Base-by-base conservation (phyloP, 116 monocot genomes). In the Cymodocea nodosa region DNA sequence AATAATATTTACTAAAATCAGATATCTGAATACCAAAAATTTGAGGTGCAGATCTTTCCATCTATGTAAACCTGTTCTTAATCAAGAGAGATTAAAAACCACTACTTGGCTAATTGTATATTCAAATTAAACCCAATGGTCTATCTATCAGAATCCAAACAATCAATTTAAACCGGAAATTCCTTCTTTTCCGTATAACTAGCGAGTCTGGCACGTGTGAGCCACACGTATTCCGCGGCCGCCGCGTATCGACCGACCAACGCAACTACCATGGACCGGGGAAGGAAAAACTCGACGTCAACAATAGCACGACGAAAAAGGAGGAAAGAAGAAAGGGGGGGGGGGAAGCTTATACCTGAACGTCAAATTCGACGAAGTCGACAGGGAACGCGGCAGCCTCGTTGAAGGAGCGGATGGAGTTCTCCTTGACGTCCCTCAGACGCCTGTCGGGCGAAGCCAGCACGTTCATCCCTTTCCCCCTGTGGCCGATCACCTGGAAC, bases 351-450 rank as follows among this genome's bases (percentile, higher is more conserved):
- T 51, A 8, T 68, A 94, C 93, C 93, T 94, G 93, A 53, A 94
- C 93, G 70, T 94, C 93, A 72, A 93, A 93, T 68, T 93, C 93
- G 70, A 93, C 84, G 84, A 82, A 82, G 71, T 89, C 89, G 76
- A 86, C 60, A 49, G 84, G 76, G 58, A 86, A 82, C 0, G 65
- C 25, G 15, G 71, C 89, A 59, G 93, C 93, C 50, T 77, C 71
- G 78, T 83, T 78, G 75, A 94, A 94, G 57, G 86, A 84, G 15
- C 63, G 68, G 70, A 94, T 36, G 19, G 89, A 80, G 70, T 94
- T 94, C 84, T 94, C 93, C 74, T 86, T 94, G 35, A 94, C 52
- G 58, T 78, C 73, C 82, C 64, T 78, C 73, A 89, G 36, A 73
- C 93, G 74, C 15, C 53, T 68, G 52, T 94, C 93, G 23, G 81